Percentiles rank a stretch among this genome's conserved stretches.
phyloP scores from a whole-genome alignment of 177 flowering plant species.

The Vitis hybrid region DNA sequence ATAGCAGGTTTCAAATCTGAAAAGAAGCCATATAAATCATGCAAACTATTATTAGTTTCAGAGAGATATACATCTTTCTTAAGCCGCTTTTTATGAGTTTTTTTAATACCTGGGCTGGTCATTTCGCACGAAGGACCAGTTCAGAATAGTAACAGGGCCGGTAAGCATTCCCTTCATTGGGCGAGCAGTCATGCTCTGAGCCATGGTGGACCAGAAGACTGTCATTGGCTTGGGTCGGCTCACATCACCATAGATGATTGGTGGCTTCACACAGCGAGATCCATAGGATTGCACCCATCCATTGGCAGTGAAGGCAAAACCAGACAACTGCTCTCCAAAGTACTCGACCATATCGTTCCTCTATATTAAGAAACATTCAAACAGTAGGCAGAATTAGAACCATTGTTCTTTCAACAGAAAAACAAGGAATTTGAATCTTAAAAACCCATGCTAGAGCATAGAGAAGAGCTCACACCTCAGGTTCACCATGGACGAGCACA shows the following conservation, averaged over 20 bases:
- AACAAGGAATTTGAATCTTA: neutral
- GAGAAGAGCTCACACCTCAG: constrained; percentile 66
- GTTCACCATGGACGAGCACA: constrained; percentile 91
- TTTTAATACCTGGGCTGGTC: constrained; percentile 74
- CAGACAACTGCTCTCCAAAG: constrained; percentile 87
- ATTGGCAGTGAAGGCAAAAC: constrained; percentile 79
- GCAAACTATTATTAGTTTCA: neutral
- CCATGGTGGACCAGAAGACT: constrained; percentile 79
- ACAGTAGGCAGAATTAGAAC: neutral
- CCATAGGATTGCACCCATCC: constrained; percentile 98
- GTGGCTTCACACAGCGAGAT: constrained; percentile 92
- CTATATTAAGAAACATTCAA: constrained; percentile 30
- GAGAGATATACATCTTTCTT: neutral
- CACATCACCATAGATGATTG: constrained; percentile 91
- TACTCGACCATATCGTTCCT: constrained; percentile 95
- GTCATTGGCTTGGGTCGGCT: constrained; percentile 92
- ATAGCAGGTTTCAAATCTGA: constrained; percentile 79
- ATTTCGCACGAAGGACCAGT: constrained; percentile 88
- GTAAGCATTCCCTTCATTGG: constrained; percentile 98
- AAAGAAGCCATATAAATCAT: neutral
- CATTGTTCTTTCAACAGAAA: neutral
- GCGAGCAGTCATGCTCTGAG: constrained; percentile 85
- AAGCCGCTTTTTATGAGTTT: neutral
- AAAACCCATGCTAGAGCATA: neutral
- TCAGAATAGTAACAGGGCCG: constrained; percentile 86